A percentile compares a stretch with the other conserved stretches of the same genome.
These are phyloP conservation scores for Ophiocordyceps sinensis DNA, from an alignment of 2,329 filamentous ascomycete genomes.

Conservation along the genomic window DNA sequence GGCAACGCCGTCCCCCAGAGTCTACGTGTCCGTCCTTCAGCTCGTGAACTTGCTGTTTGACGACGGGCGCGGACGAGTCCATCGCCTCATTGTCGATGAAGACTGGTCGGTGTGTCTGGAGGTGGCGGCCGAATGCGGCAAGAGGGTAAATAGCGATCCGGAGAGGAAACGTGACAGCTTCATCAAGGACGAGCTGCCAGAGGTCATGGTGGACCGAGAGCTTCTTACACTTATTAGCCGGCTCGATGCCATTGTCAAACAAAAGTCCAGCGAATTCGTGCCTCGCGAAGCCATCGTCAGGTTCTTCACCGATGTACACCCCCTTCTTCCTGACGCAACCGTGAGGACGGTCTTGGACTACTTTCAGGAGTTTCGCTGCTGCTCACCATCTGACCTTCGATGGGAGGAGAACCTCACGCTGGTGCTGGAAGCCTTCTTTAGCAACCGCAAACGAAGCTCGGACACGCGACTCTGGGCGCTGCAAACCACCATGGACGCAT, in stretches of 20 bases:
- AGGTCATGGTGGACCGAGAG: slow-evolving; percentile 26
- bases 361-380: slow-evolving; percentile 53
- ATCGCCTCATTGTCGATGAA: slow-evolving; percentile 44
- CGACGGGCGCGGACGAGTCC: slow-evolving; percentile 35
- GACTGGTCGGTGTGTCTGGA: slow-evolving; percentile 50
- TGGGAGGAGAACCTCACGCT: slow-evolving; percentile 52
- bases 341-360: slow-evolving; percentile 51
- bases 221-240: slow-evolving; percentile 29
- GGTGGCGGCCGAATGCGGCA: slow-evolving; percentile 41
- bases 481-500: slow-evolving; percentile 42
- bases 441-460: slow-evolving; percentile 44
- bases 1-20: slow-evolving; percentile 27
- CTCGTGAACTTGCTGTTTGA: slow-evolving; percentile 42
- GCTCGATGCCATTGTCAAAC: slow-evolving; percentile 31
- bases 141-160: slow-evolving; percentile 11
- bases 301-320: slow-evolving; percentile 49
- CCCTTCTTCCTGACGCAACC: slow-evolving; percentile 48
- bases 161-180: slow-evolving; percentile 9
- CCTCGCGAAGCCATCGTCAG: slow-evolving; percentile 52
- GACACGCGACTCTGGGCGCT: slow-evolving; percentile 49
- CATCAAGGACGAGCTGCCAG: slow-evolving; percentile 14
- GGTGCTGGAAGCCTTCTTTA: slow-evolving; percentile 49
- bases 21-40: slow-evolving; percentile 31
- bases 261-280: slow-evolving; percentile 37
- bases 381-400: slow-evolving; percentile 53